Conservation (phyloP, 768 basidiomycete species). For the Kwoniella bestiolae region DNA sequence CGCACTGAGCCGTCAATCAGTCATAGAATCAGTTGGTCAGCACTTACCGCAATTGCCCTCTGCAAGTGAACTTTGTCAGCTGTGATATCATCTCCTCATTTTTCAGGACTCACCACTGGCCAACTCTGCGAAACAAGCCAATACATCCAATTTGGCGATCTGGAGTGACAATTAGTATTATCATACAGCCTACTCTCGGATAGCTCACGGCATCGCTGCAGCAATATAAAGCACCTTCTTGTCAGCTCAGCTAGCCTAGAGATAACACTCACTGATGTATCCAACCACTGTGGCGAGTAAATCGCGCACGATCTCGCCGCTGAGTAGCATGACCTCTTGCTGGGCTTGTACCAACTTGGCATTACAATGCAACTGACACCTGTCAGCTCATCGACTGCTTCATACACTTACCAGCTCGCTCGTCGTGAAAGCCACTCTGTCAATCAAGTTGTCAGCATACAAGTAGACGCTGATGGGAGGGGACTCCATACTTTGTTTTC, state of each 20-base stretch:
- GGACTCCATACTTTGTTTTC: slow-evolving; percentile 41
- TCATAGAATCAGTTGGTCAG: slow-evolving; percentile 4
- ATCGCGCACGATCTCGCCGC: slow-evolving; percentile 80
- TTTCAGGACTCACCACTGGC: slow-evolving; percentile 68
- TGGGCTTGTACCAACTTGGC: slow-evolving; percentile 86
- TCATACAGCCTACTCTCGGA: not conserved
- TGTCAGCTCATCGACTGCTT: slow-evolving; percentile 4
- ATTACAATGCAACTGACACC: slow-evolving; percentile 79
- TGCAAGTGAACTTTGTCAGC: not conserved
- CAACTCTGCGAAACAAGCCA: slow-evolving; percentile 83
- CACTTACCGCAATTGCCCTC: slow-evolving; percentile 21
- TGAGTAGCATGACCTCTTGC: slow-evolving; percentile 85
- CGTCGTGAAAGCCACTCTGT: slow-evolving; percentile 74
- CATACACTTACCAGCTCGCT: slow-evolving; percentile 71
- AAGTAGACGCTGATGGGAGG: not conserved
- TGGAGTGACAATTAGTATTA: slow-evolving; percentile 47
- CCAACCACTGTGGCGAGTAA: slow-evolving; percentile 71
- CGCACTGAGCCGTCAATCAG: slow-evolving; percentile 64
- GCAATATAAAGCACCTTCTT: slow-evolving; percentile 67
- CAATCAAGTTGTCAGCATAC: slow-evolving; percentile 9
- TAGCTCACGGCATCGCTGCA: slow-evolving; percentile 79
- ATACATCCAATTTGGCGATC: slow-evolving; percentile 86
- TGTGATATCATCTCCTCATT: too few relatives aligned
- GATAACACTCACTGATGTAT: slow-evolving; percentile 66
- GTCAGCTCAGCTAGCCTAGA: slow-evolving; percentile 7